A percentile compares a stretch with the other conserved stretches of the same genome.
phyloP scores from a whole-genome alignment of 2,329 filamentous ascomycete species.

The Trichophaea hybrida region DNA sequence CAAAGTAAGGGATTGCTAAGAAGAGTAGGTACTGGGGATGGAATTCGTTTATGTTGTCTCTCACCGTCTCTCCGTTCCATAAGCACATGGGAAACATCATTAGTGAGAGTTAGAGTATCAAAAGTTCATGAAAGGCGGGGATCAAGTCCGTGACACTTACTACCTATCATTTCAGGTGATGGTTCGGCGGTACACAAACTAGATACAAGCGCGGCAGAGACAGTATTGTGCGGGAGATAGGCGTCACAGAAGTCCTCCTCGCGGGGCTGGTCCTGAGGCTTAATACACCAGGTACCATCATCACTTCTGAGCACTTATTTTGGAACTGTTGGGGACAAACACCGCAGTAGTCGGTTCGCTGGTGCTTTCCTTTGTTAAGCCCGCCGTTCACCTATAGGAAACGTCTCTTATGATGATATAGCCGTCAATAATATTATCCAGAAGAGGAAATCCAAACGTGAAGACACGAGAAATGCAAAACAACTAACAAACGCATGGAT shows the following conservation, averaged over 20 bases:
- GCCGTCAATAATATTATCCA: neutral
- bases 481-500: conserved; percentile 23
- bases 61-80: too few species aligned
- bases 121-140: neutral
- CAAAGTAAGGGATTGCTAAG: neutral
- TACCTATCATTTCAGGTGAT: neutral
- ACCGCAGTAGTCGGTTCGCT: neutral
- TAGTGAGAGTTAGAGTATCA: neutral
- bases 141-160: neutral
- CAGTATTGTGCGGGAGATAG: neutral
- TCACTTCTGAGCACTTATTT: neutral
- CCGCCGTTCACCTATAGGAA: neutral
- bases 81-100: neutral
- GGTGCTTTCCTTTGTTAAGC: neutral
- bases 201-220: neutral
- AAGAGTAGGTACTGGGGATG: neutral
- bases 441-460: neutral
- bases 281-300: neutral
- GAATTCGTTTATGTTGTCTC: neutral
- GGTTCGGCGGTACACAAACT: neutral
- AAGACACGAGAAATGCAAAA: conserved; percentile 10
- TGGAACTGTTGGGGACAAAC: neutral
- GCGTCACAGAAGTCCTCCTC: neutral
- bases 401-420: too few species aligned
- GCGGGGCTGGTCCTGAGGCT: neutral